A percentile compares a stretch with the other conserved stretches of the same genome.
These are phyloP conservation scores for Solanum acaule DNA, from an alignment of 257 asterid species.

Conservation along the genomic window DNA sequence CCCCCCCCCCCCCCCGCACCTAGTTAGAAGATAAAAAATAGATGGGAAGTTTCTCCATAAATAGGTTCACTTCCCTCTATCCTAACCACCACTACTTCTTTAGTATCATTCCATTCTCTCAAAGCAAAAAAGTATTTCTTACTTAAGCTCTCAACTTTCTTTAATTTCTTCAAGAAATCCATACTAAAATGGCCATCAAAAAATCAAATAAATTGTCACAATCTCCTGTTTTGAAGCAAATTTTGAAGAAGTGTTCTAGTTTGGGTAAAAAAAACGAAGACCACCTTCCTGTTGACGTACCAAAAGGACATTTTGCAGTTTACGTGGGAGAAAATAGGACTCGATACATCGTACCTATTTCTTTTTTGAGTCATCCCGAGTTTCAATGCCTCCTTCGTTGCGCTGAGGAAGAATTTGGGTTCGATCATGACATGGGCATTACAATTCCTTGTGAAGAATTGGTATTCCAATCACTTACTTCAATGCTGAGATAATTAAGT, in stretches of 20 bases:
- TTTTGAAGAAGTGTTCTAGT: constrained; percentile 11
- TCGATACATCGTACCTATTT: background rate
- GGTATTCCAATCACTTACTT: background rate
- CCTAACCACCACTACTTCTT: background rate
- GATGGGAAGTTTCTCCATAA: background rate
- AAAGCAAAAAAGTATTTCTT: background rate
- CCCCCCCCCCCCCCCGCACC: background rate
- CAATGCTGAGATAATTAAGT: background rate
- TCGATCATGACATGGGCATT: constrained; percentile 1
- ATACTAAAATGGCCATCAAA: constrained; percentile 4
- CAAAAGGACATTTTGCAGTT: constrained; percentile 4
- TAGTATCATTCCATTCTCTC: background rate
- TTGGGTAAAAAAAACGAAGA: background rate
- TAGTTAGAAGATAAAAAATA: background rate
- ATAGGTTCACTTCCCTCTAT: background rate
- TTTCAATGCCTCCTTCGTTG: constrained; percentile 1
- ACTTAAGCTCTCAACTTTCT: background rate
- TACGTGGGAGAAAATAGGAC: background rate
- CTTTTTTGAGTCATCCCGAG: background rate
- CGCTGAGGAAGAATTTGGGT: constrained; percentile 6
- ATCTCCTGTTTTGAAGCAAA: constrained; percentile 12
- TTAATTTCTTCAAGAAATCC: background rate
- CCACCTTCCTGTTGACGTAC: background rate
- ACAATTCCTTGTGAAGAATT: background rate
- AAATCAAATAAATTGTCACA: constrained; percentile 5